These are phyloP conservation scores for Xylariaceae sp. DNA, from an alignment of 2,329 filamentous ascomycete species.

Conservation along the genomic window DNA sequence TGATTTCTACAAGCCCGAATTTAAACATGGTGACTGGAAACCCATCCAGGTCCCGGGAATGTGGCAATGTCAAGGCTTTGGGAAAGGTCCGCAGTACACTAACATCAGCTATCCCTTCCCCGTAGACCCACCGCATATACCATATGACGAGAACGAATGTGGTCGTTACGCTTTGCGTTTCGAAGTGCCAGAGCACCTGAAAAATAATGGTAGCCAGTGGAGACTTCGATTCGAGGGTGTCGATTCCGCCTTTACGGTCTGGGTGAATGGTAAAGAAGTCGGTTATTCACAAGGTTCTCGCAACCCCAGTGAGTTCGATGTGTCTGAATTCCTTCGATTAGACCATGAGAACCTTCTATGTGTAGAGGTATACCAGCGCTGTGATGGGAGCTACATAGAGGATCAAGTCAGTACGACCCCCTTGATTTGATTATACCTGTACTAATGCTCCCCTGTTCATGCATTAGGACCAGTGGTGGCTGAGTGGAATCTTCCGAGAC, in stretches of 20 bases:
- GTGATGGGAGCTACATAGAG: constrained; percentile 67
- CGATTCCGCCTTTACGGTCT: constrained; percentile 66
- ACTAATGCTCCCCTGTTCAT: constrained; percentile 4
- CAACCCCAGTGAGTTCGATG: constrained; percentile 69
- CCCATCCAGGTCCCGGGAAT: constrained; percentile 57
- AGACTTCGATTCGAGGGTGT: constrained; percentile 71
- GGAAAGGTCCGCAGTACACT: constrained; percentile 56
- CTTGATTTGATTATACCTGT: background rate
- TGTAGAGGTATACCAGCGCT: constrained; percentile 67
- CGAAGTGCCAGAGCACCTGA: constrained; percentile 41
- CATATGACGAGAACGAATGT: constrained; percentile 58
- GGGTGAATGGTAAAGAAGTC: constrained; percentile 61
- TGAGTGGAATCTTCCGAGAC: constrained; percentile 64
- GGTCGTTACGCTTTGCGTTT: constrained; percentile 60
- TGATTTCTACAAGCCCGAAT: constrained; percentile 36
- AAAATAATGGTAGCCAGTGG: constrained; percentile 46
- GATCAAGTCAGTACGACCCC: constrained; percentile 42
- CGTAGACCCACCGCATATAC: constrained; percentile 59
- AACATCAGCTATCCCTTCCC: constrained; percentile 59
- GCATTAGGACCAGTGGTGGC: constrained; percentile 59
- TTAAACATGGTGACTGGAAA: constrained; percentile 36
- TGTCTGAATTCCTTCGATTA: constrained; percentile 47
- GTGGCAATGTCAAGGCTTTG: constrained; percentile 65
- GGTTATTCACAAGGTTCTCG: constrained; percentile 69
- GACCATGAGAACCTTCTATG: constrained; percentile 50